Evolutionary conservation across 768 basidiomycete genomes (phyloP), one percentile per base, ranked within the genome.

Genomic region (Panaeolus papilionaceus): DNA sequence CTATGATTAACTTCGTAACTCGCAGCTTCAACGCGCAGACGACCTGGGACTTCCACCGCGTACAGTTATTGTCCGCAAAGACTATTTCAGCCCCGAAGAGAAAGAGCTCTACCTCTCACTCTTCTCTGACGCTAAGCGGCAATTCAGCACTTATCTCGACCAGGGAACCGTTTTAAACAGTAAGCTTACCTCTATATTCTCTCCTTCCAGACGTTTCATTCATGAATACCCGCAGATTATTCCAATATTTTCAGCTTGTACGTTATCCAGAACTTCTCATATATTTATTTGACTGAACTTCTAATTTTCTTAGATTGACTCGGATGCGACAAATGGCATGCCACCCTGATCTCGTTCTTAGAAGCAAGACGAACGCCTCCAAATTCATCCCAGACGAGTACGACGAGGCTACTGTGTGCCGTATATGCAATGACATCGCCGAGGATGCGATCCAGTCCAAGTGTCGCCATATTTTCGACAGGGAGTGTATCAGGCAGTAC

Each of bases 321-420:
- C 90, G 98, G 64, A 97, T 98, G 95, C 85, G 94, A 54, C 94
- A 96, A 82, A 93, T 95, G 93, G 94, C 93, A 6, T 95, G 94
- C 71, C 94, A 95, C 75, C 97, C 97, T 6, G 97, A 98, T 76
- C 86, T 99, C 39, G 96, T 99, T 14, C 83, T 98, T 20, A 87
- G 92, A 63, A 93, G 92, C 82, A 96, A 92, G 81, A 92, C 85
- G 26, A 95, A 93, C 66, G 85, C 88, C 1, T 82, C 82, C 11
- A 81, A 83, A 58, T 93, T 94, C 73, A 76, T 83, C 7, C 76
- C 77, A 37, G 86, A 89, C 20, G 86, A 91, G 38, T 75, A 83
- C 5, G 86, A 84, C 11, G 94, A 97, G 76, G 91, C 90, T 2
- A 92, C 93, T 0, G 87, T 98, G 8, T 99, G 98, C 75, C 86